Percentiles rank a stretch among this genome's conserved stretches.
Conservation (phyloP, 31 red algal genomes). For the Odonthalia washingtoniensis region DNA sequence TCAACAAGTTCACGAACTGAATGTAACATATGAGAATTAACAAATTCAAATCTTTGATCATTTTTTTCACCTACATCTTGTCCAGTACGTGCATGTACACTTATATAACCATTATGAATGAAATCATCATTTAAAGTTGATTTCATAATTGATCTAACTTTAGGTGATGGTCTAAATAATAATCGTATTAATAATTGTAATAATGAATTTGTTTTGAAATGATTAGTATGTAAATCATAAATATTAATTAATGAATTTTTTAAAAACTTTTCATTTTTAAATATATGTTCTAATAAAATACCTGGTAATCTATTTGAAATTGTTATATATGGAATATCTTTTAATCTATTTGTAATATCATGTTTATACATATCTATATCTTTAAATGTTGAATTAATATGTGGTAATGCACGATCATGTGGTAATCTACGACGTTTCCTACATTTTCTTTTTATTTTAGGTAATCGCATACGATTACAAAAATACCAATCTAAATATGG, state of each 20-base stretch:
- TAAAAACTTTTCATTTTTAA: neutral
- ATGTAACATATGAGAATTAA: neutral
- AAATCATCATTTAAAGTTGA: neutral
- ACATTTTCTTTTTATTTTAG: neutral
- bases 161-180: neutral
- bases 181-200: neutral
- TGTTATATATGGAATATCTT: no score
- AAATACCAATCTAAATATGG: neutral
- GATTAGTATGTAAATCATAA: neutral
- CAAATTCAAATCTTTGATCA: neutral
- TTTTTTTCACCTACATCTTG: slow-evolving; percentile 10
- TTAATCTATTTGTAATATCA: neutral
- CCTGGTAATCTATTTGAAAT: neutral
- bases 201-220: neutral
- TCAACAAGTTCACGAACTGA: neutral
- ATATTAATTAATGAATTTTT: neutral
- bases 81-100: slow-evolving; percentile 10
- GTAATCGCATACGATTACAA: no score
- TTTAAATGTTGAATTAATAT: neutral
- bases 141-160: neutral
- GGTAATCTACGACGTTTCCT: neutral
- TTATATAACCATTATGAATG: neutral
- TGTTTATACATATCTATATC: neutral
- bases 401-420: neutral
- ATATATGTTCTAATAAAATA: neutral